phyloP scores from a whole-genome alignment of 768 basidiomycete genomes.

The Clathrus columnatus region DNA sequence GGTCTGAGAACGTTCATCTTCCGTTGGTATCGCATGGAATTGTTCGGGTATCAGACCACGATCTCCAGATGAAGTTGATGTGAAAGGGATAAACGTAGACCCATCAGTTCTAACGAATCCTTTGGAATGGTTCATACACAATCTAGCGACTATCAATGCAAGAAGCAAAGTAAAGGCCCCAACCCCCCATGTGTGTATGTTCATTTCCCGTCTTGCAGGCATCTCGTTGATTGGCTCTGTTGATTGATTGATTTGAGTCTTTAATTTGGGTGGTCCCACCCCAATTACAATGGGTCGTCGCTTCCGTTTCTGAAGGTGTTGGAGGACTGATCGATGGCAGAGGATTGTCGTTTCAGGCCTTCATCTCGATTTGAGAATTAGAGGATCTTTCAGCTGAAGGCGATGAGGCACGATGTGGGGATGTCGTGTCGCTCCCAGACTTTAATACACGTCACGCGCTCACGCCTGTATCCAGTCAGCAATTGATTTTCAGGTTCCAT shows the following conservation, averaged over 20 bases:
- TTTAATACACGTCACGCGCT: too few species aligned
- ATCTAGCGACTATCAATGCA: not conserved
- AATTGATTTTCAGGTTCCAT: conserved; percentile 4
- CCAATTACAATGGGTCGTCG: not conserved
- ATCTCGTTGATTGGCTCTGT: not conserved
- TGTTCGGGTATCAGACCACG: too few species aligned
- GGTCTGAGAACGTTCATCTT: too few species aligned
- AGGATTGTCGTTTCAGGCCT: too few species aligned
- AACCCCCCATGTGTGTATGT: not conserved
- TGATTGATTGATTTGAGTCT: not conserved
- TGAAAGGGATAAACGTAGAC: not conserved
- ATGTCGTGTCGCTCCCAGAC: too few species aligned
- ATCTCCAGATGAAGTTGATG: too few species aligned
- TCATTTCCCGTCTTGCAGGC: not conserved
- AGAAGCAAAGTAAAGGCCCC: not conserved
- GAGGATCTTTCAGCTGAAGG: too few species aligned
- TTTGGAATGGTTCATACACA: not conserved
- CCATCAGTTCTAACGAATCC: not conserved
- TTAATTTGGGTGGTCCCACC: not conserved
- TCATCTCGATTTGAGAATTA: too few species aligned
- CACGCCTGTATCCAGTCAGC: too few species aligned
- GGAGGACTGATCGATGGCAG: conserved; percentile 1
- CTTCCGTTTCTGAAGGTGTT: not conserved
- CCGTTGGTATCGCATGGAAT: too few species aligned
- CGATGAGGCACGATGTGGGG: too few species aligned